Conservation (phyloP, 1,284 basidiomycete genomes). For the Ganoderma lucidum region DNA sequence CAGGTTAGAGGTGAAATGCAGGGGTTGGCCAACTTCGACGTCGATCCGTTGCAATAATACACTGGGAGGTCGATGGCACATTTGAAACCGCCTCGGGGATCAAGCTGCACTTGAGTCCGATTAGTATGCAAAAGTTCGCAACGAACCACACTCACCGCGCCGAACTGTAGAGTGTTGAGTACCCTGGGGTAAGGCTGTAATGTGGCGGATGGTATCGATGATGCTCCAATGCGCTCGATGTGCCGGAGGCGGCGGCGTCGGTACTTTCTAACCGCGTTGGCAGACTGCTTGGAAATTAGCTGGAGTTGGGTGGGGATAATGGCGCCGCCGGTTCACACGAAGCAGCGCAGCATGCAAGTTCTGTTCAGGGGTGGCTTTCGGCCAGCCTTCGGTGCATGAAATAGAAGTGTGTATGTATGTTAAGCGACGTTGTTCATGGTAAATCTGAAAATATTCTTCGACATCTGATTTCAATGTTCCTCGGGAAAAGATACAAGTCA, state of each 20-base stretch:
- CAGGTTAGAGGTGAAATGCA: background rate
- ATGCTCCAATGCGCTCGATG: background rate
- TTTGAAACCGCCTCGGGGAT: constrained; percentile 1
- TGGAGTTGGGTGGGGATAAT: background rate
- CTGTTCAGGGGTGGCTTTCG: background rate
- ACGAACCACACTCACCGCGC: background rate
- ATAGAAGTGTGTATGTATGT: background rate
- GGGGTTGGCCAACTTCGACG: background rate
- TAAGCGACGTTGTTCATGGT: background rate
- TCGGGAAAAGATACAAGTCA: background rate
- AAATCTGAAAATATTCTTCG: background rate
- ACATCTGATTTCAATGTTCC: background rate
- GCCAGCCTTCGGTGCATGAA: background rate
- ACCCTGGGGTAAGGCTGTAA: background rate
- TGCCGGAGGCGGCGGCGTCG: background rate
- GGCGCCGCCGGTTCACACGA: constrained; percentile 1
- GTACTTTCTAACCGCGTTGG: background rate
- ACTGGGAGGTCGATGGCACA: background rate
- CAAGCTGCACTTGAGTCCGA: background rate
- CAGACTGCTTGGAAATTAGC: constrained; percentile 6
- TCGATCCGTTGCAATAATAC: background rate
- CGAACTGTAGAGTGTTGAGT: background rate
- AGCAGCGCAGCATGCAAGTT: background rate
- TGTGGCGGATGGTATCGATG: constrained; percentile 2
- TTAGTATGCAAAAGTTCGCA: background rate